These are phyloP conservation scores for Prunus yedoensis DNA, from an alignment of 331 rosid species.

Conservation along the genomic window DNA sequence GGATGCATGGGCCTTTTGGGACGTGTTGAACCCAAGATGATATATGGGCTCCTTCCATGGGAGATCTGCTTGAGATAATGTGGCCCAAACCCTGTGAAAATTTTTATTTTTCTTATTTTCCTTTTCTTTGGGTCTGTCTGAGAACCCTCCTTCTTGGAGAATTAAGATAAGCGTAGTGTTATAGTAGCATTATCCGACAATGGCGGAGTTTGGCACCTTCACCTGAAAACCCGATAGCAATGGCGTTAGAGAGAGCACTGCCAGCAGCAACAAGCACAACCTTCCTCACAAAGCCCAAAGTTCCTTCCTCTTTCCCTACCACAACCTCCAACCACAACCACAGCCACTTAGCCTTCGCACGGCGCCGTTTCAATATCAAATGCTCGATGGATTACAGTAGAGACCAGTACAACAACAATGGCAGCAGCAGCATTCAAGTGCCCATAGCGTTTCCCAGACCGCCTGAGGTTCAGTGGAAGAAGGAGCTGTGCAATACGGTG, in stretches of 20 bases:
- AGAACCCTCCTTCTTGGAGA: neutral
- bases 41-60: too few relatives aligned
- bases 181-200: neutral
- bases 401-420: conserved; percentile 19
- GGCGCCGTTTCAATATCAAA: conserved; percentile 33
- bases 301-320: conserved; percentile 3
- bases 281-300: conserved; percentile 17
- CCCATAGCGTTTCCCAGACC: conserved; percentile 57
- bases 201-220: conserved; percentile 15
- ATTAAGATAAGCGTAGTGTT: neutral
- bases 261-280: conserved; percentile 15
- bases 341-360: conserved; percentile 20
- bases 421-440: conserved; percentile 8
- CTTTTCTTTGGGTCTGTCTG: too few relatives aligned
- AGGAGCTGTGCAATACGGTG: conserved; percentile 77
- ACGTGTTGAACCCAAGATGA: neutral
- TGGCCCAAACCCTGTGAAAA: neutral
- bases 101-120: neutral
- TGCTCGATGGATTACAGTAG: conserved; percentile 39
- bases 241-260: conserved; percentile 13
- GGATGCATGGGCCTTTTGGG: too few relatives aligned
- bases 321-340: conserved; percentile 9
- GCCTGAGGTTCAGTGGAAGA: conserved; percentile 74
- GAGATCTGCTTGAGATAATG: neutral
- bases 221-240: neutral